Evolutionary conservation across 495 filamentous ascomycete species (phyloP), one percentile per base, ranked within the genome.

Genomic region (Aspergillus sclerotioniger): DNA sequence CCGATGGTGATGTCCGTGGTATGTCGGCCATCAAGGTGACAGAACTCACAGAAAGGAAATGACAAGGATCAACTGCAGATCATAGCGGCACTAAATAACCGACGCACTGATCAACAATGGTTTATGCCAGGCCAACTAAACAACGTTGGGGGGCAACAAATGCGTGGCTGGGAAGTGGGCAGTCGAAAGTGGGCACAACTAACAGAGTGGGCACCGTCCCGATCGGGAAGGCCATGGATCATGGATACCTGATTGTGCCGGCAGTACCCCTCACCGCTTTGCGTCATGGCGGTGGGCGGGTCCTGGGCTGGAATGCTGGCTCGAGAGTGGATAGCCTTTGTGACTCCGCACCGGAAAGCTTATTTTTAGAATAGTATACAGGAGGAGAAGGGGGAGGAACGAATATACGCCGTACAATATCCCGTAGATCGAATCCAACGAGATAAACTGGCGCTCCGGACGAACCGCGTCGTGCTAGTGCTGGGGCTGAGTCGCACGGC

Each of bases 221-320:
- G 13, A 41, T 41, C 37, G 37, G 37, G 37, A 13, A 41, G 25
- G 25, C 2, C 25, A 41, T n/a, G 12, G 12, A n/a, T 0, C 12
- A 6, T 41, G 37, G 37, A 41, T 6, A 41, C 37, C 37, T 35
- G 33, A 35, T 35, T 35, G 25, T 25, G 25, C 25, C 25, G 25
- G 25, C 25, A 25, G 25, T 25, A 25, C 25, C n/a, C n/a, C 25
- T 25, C 2, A 25, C 25, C 25, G 25, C 25, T 25, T 25, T 25
- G 25, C 25, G 25, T 25, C 25, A 25, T 25, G 25, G 25, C 25
- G 25, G 25, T 25, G 25, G 25, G 25, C 25, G 2, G 25, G 25
- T 5, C 25, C 25, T 25, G 25, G 25, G 25, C 51, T 70, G 21
- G 51, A 41, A 62, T 25, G 25, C 25, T 25, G 25, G 25, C 2